These are phyloP conservation scores for Stephanodiscus minutulus DNA, from an alignment of 108 stramenopile genomes.

Conservation along the genomic window DNA sequence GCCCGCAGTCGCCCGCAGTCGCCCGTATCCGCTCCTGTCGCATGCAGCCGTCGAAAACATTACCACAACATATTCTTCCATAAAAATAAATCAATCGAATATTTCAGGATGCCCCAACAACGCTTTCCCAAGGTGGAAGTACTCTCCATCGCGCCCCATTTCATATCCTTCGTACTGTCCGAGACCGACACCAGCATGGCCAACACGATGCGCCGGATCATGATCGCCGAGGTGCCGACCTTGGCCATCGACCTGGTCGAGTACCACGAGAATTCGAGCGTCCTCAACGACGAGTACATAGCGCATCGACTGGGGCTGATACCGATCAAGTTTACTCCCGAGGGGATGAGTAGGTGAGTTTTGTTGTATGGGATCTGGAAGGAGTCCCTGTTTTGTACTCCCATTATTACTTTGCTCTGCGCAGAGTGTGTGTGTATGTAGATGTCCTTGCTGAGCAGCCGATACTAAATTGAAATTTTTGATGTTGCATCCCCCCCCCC, in stretches of 20 bases:
- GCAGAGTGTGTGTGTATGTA: no score
- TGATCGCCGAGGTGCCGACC: constrained; percentile 97
- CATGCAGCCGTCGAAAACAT: no score
- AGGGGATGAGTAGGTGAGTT: constrained; percentile 66
- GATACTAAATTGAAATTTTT: neutral
- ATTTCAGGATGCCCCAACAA: constrained; percentile 78
- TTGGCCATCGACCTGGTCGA: constrained; percentile 97
- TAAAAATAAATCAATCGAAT: constrained; percentile 1
- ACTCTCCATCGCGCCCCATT: constrained; percentile 70
- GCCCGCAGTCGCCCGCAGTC: no score
- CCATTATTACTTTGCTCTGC: no score
- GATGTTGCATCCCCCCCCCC: neutral
- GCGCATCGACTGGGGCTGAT: constrained; percentile 96
- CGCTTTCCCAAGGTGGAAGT: constrained; percentile 87
- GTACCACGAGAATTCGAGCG: constrained; percentile 91
- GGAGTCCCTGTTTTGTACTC: neutral
- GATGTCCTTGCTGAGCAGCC: neutral
- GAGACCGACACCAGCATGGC: constrained; percentile 96
- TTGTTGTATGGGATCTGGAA: neutral
- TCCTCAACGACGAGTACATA: constrained; percentile 96
- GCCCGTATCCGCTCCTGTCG: no score
- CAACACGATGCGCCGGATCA: constrained; percentile 94
- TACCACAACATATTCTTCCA: no score
- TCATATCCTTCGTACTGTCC: constrained; percentile 89
- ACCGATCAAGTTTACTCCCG: constrained; percentile 81